A percentile compares a stretch with the other conserved stretches of the same genome.
Evolutionary conservation across 495 filamentous ascomycete genomes (phyloP).

Genomic region (Astrothelium subdiscretum): DNA sequence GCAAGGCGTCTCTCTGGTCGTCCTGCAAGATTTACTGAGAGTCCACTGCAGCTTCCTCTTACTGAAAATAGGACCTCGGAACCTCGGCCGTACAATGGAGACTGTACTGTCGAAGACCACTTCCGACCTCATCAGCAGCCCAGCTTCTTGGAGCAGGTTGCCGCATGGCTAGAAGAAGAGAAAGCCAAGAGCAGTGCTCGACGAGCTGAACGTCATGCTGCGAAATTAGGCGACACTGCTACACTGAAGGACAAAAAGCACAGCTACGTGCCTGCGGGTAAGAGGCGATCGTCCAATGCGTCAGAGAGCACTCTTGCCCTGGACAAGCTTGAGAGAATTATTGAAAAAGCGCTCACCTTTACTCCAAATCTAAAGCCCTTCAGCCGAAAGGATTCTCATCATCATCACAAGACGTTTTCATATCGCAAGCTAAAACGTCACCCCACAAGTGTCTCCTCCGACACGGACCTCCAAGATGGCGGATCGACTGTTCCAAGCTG

Average conservation of each 20-base stretch:
- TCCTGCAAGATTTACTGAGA: conserved; percentile 5
- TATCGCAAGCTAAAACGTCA: conserved; percentile 22
- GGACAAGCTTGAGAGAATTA: conserved; percentile 26
- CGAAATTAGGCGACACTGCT: conserved; percentile 13
- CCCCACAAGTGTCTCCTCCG: conserved; percentile 46
- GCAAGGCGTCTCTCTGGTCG: conserved; percentile 23
- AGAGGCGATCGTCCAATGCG: conserved; percentile 14
- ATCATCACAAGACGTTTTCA: conserved; percentile 5
- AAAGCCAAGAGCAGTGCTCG: conserved; percentile 49
- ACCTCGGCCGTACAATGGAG: neutral
- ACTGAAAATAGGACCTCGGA: conserved; percentile 6
- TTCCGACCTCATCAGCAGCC: neutral
- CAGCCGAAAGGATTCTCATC: neutral
- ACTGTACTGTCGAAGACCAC: neutral
- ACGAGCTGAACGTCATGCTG: conserved; percentile 28
- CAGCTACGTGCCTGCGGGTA: conserved; percentile 14
- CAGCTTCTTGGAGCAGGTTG: conserved; percentile 57
- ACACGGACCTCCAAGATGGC: conserved; percentile 61
- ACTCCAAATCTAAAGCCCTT: conserved; percentile 12
- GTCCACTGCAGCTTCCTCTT: conserved; percentile 4
- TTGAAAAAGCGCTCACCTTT: conserved; percentile 21
- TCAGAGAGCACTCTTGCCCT: conserved; percentile 23
- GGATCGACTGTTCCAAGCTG: conserved; percentile 64
- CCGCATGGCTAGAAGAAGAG: conserved; percentile 70
- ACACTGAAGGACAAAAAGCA: conserved; percentile 11